These are phyloP conservation scores for Arthrobotrys pseudoclavata DNA, from an alignment of 2,329 filamentous ascomycete genomes.

Conservation along the genomic window DNA sequence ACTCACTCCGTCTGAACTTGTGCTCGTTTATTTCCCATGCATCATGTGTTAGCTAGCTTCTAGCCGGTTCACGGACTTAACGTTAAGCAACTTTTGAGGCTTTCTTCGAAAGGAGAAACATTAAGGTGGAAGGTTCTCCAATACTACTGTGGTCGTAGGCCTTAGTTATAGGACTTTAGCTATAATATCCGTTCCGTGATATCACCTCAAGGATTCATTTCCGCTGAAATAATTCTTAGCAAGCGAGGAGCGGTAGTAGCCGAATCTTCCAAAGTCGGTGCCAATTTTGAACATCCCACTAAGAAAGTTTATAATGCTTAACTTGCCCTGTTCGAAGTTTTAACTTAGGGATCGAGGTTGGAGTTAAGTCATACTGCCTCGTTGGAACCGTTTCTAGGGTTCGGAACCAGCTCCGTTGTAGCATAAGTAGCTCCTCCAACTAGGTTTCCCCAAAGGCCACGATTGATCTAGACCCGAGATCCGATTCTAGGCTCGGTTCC, in stretches of 20 bases:
- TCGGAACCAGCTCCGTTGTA: not conserved
- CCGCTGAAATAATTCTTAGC: not conserved
- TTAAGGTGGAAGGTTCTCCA: not conserved
- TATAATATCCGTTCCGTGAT: not conserved
- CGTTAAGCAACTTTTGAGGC: not conserved
- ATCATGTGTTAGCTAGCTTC: not conserved
- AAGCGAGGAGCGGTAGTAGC: not conserved
- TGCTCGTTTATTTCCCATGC: not conserved
- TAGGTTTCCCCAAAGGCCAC: not conserved
- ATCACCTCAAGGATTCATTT: not conserved
- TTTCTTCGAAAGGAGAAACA: not conserved
- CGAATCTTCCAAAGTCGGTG: not conserved
- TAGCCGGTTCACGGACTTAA: not conserved
- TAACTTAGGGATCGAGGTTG: not conserved
- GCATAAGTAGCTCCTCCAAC: not conserved
- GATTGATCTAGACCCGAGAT: not conserved
- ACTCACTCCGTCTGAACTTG: not conserved
- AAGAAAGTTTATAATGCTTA: too few species aligned
- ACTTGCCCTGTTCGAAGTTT: too few species aligned
- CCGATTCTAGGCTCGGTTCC: not conserved
- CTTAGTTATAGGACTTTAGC: not conserved
- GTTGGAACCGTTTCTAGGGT: not conserved
- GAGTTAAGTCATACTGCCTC: conserved; percentile 6
- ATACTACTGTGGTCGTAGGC: not conserved
- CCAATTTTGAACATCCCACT: too few species aligned